phyloP scores from a whole-genome alignment of 176 grass and related monocot genomes.

The Tillandsia leiboldiana region DNA sequence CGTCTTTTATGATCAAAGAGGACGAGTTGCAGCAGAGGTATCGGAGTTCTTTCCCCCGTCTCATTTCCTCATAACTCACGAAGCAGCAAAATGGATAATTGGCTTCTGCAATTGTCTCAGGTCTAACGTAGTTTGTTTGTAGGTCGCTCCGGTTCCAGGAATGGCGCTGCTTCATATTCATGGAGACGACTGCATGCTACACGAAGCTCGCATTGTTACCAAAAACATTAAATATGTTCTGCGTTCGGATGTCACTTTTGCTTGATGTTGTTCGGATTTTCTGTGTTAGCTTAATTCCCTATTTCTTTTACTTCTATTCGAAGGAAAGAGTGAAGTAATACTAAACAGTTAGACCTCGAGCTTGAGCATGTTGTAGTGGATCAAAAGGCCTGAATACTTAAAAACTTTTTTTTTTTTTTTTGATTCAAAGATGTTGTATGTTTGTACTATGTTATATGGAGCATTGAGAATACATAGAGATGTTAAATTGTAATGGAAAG shows the following conservation, averaged over 20 bases:
- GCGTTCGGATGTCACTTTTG: conserved; percentile 75
- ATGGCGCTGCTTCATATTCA: conserved; percentile 86
- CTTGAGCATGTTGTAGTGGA: neutral
- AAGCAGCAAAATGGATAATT: too few species aligned
- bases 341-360: neutral
- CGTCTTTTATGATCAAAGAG: conserved; percentile 83
- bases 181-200: conserved; percentile 87
- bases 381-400: neutral
- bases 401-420: too few species aligned
- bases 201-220: conserved; percentile 76
- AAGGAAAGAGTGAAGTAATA: neutral
- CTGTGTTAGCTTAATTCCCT: neutral
- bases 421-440: too few species aligned
- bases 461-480: too few species aligned
- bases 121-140: conserved; percentile 17
- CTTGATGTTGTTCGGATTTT: conserved; percentile 14
- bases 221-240: conserved; percentile 79
- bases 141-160: conserved; percentile 81
- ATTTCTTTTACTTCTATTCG: neutral
- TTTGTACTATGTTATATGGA: too few species aligned
- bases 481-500: too few species aligned
- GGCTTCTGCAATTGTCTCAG: neutral
- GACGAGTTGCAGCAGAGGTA: conserved; percentile 77
- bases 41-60: neutral
- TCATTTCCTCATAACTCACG: neutral